These are phyloP conservation scores for Babesia ovata DNA, from an alignment of 169 alveolate genomes.

Conservation along the genomic window DNA sequence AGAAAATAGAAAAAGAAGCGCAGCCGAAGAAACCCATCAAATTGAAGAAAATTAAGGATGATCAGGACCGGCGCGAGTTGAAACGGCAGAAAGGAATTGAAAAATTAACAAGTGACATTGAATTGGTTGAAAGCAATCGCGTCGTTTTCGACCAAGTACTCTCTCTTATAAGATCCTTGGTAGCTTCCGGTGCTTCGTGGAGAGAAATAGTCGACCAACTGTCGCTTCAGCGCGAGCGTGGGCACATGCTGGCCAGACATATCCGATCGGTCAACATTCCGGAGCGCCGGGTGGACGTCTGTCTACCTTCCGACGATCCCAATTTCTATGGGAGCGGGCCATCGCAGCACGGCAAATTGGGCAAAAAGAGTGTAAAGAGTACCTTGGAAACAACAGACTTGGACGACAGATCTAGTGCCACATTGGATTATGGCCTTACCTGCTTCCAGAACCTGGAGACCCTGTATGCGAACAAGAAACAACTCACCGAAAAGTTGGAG, in stretches of 20 bases:
- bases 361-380: slow-evolving; percentile 21
- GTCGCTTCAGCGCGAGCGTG: slow-evolving; percentile 83
- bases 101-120: slow-evolving; percentile 77
- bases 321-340: slow-evolving; percentile 64
- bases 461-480: slow-evolving; percentile 85
- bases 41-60: slow-evolving; percentile 85
- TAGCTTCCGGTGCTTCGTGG: slow-evolving; percentile 90
- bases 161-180: slow-evolving; percentile 73
- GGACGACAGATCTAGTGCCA: slow-evolving; percentile 45
- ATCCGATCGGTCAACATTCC: slow-evolving; percentile 81
- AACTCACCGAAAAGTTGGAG: slow-evolving; percentile 82
- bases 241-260: slow-evolving; percentile 86
- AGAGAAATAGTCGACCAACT: slow-evolving; percentile 87
- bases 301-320: slow-evolving; percentile 71
- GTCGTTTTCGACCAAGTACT: slow-evolving; percentile 81
- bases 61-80: slow-evolving; percentile 84
- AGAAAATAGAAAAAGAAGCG: slow-evolving; percentile 47
- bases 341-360: slow-evolving; percentile 46
- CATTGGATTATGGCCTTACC: slow-evolving; percentile 70
- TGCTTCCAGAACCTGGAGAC: slow-evolving; percentile 86
- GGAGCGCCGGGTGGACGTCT: slow-evolving; percentile 47
- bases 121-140: slow-evolving; percentile 79
- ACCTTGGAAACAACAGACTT: slow-evolving; percentile 22
- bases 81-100: slow-evolving; percentile 73
- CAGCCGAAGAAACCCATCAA: slow-evolving; percentile 71